Evolutionary conservation across 2,329 filamentous ascomycete species (phyloP), one percentile per base, ranked within the genome.

Genomic region (Cercospora sp.): DNA sequence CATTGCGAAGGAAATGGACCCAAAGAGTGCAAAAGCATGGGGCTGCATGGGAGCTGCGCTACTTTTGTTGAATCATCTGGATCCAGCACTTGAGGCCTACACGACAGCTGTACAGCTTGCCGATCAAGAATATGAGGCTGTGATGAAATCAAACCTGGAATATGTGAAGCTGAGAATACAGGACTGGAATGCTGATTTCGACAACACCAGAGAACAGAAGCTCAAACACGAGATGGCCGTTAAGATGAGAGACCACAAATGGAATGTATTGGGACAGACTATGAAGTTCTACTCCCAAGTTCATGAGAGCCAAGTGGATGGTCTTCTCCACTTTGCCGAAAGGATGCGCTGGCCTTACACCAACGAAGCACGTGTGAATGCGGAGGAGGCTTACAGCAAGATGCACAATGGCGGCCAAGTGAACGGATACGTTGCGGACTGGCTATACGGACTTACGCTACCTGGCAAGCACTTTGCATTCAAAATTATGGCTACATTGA

Each of bases 251-350:
- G 59, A 61, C 12, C 18, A 26, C 13, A 48, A 61, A 28, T 61
- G 36, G 36, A 28, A 16, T 5, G 5, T 61, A 8, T 3, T 61
- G 59, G 39, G 33, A 7, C 42, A 61, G 1, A 61, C 59, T 5
- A 31, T 61, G 1, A 10, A 61, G 3, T 61, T 61, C 31, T 26
- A 61, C 9, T 61, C 59, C 1, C 31, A 45, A n/a, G 59, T 61
- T 1, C 59, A 61, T 28, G 59, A 61, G 33, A 61, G 59, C 36
- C 59, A 61, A 61, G 59, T 61, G 12, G 59, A 61, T 33, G 59
- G 59, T 23, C 59, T 61, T 16, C 59, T 61, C 0, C 26, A 5
- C 18, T 61, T 61, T n/a, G 59, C 59, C 7, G 59, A 61, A 2
- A 48, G 8, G 5, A 45, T 61, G 59, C 59, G 59, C 13, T 61